Conservation (phyloP, 176 grass and related monocot species). For the Oryza glaberrima region DNA sequence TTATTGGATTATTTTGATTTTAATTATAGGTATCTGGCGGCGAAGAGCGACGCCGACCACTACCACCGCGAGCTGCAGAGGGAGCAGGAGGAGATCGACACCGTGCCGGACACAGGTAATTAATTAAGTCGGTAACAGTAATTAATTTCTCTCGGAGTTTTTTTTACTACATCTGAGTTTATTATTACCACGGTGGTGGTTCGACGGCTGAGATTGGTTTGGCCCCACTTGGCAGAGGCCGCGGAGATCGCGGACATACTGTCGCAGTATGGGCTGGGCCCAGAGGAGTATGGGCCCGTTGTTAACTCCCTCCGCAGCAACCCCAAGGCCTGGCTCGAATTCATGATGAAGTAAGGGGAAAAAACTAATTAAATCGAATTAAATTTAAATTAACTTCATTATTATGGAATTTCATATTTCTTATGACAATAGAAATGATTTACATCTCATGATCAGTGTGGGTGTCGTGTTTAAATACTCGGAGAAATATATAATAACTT, state of each 20-base stretch:
- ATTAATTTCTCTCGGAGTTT: not conserved
- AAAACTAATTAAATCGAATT: not conserved
- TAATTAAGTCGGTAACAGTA: not conserved
- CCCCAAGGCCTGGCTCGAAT: constrained; percentile 88
- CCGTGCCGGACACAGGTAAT: constrained; percentile 61
- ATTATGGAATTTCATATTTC: too few relatives aligned
- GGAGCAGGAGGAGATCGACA: constrained; percentile 91
- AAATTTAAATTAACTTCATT: not conserved
- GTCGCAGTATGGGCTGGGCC: constrained; percentile 78
- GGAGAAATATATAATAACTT: not conserved
- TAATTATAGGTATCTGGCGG: constrained; percentile 51
- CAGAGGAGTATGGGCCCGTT: constrained; percentile 67
- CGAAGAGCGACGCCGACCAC: constrained; percentile 94
- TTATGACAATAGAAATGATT: too few relatives aligned
- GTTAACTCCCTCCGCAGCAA: constrained; percentile 73
- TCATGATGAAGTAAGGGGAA: constrained; percentile 93
- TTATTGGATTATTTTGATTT: too few relatives aligned
- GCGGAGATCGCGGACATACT: constrained; percentile 89
- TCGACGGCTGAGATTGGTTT: not conserved
- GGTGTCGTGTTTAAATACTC: too few relatives aligned
- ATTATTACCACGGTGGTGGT: not conserved
- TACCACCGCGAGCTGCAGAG: constrained; percentile 80
- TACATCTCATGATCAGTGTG: too few relatives aligned
- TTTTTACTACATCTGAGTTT: not conserved
- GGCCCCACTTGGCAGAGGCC: constrained; percentile 54